Base-by-base conservation (phyloP, 169 alveolate genomes). In the Eimeria maxima region DNA sequence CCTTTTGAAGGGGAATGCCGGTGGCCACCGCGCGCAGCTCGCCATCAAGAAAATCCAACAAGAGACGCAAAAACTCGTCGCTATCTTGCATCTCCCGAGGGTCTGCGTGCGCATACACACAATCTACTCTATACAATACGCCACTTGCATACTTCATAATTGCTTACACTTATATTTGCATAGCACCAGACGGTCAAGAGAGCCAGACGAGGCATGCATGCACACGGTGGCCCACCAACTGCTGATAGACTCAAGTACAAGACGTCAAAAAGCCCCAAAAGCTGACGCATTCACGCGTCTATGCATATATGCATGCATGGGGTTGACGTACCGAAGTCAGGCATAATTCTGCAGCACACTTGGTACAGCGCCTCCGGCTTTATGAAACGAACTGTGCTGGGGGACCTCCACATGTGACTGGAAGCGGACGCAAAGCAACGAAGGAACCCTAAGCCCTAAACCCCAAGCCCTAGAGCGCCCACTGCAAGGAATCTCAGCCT, bases 61-160 rank as follows among this genome's bases (percentile, higher is more conserved):
- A 91, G 50, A 78, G 92, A n/a, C 96, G 95, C 63, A 95, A 83
- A 44, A 95, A 95, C 73, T 95, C 96, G 55, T 95, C 96, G 93
- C 96, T 84, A 90, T 95, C 96, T 20, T 95, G 96, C 96, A 95
- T 95, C 50, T 89, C 95, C n/a, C 90, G 96, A 22, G 95, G 95
- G 29, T 88, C 96, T 95, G 88, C 44, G 27, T 11, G 69, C 5
- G n/a, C n/a, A 60, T 60, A 22, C 1, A 78, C 27, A 45, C 38
- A 6, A 6, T 4, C n/a, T 4, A 16, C 11, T 60, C 1, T 33
- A 60, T 53, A 53, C 60, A 53, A 53, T 53, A 69, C 27, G 11
- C 27, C 3, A 24, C 45, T 2, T 33, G 11, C 20, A 27, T 29
- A 27, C 80, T 13, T 0, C 80, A 69, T 69, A 29, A 27, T 69